These are phyloP conservation scores for Solanum clarkiae DNA, from an alignment of 257 asterid species.

Conservation along the genomic window DNA sequence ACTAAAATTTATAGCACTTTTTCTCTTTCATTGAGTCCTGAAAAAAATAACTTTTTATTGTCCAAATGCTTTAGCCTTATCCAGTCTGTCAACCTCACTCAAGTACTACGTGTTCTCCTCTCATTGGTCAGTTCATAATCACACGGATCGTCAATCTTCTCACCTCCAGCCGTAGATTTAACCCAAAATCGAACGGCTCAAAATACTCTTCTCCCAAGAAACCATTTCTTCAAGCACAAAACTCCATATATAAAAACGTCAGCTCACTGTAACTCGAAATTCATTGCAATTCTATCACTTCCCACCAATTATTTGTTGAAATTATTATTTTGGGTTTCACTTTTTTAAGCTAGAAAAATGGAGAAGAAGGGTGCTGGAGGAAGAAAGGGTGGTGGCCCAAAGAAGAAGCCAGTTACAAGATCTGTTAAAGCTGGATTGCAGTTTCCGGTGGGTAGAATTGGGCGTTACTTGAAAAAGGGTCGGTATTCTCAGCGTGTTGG, in stretches of 20 bases:
- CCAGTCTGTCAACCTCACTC: background rate
- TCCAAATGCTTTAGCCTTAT: background rate
- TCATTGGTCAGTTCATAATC: background rate
- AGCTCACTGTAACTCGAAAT: background rate
- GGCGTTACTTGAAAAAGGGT: slow-evolving; percentile 45
- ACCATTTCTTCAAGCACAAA: background rate
- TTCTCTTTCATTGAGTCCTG: background rate
- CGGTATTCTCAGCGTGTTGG: slow-evolving; percentile 37
- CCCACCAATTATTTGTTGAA: background rate
- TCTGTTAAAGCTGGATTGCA: slow-evolving; percentile 41
- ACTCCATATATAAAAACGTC: background rate
- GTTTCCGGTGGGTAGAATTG: slow-evolving; percentile 48
- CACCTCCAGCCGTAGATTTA: background rate
- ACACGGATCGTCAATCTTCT: background rate
- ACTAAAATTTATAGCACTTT: no score
- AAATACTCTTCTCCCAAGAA: background rate
- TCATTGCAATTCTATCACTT: background rate
- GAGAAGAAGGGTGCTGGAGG: slow-evolving; percentile 46
- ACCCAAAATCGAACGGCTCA: background rate
- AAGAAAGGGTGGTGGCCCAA: slow-evolving; percentile 40
- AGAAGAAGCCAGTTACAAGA: slow-evolving; percentile 41
- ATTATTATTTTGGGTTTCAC: background rate
- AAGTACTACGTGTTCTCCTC: background rate
- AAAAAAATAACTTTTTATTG: background rate
- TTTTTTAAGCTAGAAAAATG: slow-evolving; percentile 16